Evolutionary conservation across 768 basidiomycete genomes (phyloP).

Genomic region (Lepiota venenata): DNA sequence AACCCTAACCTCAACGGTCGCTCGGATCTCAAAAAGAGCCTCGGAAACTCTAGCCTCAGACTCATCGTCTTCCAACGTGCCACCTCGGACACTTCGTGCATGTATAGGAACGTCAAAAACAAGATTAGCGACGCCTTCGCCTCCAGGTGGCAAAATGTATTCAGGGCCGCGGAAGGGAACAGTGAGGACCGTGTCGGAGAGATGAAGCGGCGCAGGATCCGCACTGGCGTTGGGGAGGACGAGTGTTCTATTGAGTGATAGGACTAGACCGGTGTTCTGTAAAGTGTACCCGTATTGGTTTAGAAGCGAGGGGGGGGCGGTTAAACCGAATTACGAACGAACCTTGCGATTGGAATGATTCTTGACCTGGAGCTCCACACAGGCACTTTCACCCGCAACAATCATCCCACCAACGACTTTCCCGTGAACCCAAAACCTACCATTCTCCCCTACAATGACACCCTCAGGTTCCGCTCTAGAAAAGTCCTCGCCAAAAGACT

Average conservation of each 20-base stretch:
- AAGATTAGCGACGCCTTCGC: conserved; percentile 75
- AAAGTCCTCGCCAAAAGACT: conserved; percentile 40
- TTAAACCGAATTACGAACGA: conserved; percentile 6
- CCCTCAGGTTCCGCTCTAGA: conserved; percentile 17
- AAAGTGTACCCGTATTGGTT: not conserved
- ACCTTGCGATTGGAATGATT: conserved; percentile 84
- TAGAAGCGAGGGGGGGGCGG: conserved; percentile 7
- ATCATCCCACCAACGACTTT: conserved; percentile 58
- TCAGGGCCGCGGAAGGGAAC: conserved; percentile 74
- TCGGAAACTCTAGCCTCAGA: conserved; percentile 31
- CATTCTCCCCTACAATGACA: conserved; percentile 70
- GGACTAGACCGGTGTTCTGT: conserved; percentile 65
- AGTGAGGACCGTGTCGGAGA: conserved; percentile 65
- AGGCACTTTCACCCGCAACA: conserved; percentile 66
- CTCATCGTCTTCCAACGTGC: conserved; percentile 49
- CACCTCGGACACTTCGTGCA: conserved; percentile 64
- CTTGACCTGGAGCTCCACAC: conserved; percentile 75
- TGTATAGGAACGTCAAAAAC: conserved; percentile 75
- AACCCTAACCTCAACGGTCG: conserved; percentile 58
- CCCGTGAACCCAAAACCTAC: conserved; percentile 77
- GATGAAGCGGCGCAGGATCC: conserved; percentile 42
- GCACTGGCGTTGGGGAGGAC: conserved; percentile 42
- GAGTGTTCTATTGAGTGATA: conserved; percentile 60
- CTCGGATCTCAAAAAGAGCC: conserved; percentile 67
- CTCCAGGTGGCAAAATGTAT: conserved; percentile 69